Evolutionary conservation across 495 filamentous ascomycete genomes (phyloP).

Genomic region (Xylaria cubensis): DNA sequence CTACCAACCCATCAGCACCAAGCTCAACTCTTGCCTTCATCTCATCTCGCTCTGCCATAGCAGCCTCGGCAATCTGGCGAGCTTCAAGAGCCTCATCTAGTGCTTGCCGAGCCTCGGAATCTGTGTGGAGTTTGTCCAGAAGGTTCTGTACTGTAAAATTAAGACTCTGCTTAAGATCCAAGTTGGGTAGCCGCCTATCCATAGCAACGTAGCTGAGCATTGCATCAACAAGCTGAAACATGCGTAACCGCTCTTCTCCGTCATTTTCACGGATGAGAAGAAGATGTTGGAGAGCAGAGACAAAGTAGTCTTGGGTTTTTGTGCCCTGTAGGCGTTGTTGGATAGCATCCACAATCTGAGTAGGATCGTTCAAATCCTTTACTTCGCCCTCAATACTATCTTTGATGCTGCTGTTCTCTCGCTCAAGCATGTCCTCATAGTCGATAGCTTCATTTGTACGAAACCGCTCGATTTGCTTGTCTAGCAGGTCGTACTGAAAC

Average conservation of each 20-base stretch:
- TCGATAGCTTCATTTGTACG: slow-evolving; percentile 94
- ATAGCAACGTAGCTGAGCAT: slow-evolving; percentile 99
- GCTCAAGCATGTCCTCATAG: slow-evolving; percentile 95
- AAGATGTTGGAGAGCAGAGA: slow-evolving; percentile 93
- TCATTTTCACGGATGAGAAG: slow-evolving; percentile 92
- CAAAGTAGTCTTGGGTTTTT: slow-evolving; percentile 91
- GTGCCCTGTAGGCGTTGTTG: slow-evolving; percentile 83
- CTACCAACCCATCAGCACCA: slow-evolving; percentile 91
- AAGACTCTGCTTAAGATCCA: slow-evolving; percentile 95
- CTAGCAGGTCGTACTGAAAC: slow-evolving; percentile 97
- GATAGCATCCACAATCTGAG: slow-evolving; percentile 93
- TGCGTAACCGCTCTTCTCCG: slow-evolving; percentile 87
- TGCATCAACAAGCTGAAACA: slow-evolving; percentile 97
- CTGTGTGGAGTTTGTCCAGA: slow-evolving; percentile 93
- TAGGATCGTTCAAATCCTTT: slow-evolving; percentile 92
- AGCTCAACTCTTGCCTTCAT: slow-evolving; percentile 91
- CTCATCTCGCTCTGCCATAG: slow-evolving; percentile 95
- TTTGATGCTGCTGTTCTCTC: slow-evolving; percentile 87
- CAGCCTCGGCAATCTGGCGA: slow-evolving; percentile 90
- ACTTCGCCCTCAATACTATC: slow-evolving; percentile 89
- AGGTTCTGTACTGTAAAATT: slow-evolving; percentile 97
- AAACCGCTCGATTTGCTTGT: slow-evolving; percentile 97
- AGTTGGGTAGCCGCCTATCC: slow-evolving; percentile 93
- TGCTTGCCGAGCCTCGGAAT: slow-evolving; percentile 89
- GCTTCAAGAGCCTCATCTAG: slow-evolving; percentile 89